These are phyloP conservation scores for Rhexocercosporidium sp. DNA, from an alignment of 2,329 filamentous ascomycete genomes.

Conservation along the genomic window DNA sequence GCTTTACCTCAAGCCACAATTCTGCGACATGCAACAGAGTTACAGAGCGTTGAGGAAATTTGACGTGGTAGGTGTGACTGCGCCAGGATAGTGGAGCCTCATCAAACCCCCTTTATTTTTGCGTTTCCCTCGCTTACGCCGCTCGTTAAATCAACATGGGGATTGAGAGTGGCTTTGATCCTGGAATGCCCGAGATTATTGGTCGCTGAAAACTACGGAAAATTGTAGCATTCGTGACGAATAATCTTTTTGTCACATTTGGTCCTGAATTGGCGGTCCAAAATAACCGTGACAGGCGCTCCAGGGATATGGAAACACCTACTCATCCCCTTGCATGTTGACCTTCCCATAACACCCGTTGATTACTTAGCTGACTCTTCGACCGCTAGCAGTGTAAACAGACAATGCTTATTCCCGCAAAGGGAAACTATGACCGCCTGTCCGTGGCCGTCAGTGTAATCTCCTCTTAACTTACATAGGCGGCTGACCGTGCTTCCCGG, in stretches of 20 bases:
- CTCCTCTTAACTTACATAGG: no score
- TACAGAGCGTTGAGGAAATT: not conserved
- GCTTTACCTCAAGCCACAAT: not conserved
- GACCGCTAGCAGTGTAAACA: no score
- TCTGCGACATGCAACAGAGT: constrained; percentile 7
- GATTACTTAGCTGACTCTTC: not conserved
- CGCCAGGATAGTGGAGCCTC: not conserved
- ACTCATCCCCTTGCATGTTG: not conserved
- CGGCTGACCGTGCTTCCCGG: no score
- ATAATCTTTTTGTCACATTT: not conserved
- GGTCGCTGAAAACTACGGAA: not conserved
- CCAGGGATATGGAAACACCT: not conserved
- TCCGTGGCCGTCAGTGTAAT: no score
- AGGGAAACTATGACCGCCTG: no score
- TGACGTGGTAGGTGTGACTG: not conserved
- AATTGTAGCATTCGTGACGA: not conserved
- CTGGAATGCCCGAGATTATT: no score
- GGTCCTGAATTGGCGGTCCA: not conserved
- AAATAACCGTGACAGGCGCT: not conserved
- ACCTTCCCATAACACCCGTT: not conserved
- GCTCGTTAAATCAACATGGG: not conserved
- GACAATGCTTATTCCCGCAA: no score
- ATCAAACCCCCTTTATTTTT: not conserved
- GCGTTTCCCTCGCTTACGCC: not conserved
- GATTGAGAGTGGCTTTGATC: no score